phyloP scores from a whole-genome alignment of 129 eudicot species.

The Escallonia rubra region DNA sequence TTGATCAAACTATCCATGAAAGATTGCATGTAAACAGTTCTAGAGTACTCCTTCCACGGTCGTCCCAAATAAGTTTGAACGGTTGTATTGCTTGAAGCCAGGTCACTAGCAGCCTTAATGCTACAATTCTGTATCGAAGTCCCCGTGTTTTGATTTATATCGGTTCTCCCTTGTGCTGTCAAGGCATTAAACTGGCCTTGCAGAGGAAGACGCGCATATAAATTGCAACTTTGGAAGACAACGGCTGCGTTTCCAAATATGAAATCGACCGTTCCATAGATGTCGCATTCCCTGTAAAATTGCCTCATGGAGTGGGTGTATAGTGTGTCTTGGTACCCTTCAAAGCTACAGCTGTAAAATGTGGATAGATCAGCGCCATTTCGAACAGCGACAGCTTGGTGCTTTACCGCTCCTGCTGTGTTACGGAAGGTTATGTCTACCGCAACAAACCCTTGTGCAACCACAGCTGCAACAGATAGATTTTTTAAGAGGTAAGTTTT shows the following conservation, averaged over 20 bases:
- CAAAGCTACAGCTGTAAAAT: conserved; percentile 86
- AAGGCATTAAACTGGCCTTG: conserved; percentile 15
- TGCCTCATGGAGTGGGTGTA: conserved; percentile 84
- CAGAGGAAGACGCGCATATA: conserved; percentile 7
- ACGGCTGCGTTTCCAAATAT: conserved; percentile 30
- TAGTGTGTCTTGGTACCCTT: conserved; percentile 87
- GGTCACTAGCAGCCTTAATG: neutral
- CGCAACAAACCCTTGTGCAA: conserved; percentile 52
- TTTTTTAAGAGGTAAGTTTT: no score
- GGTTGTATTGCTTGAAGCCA: neutral
- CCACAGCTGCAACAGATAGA: conserved; percentile 46
- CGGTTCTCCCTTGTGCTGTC: conserved; percentile 20
- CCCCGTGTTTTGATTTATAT: conserved; percentile 22
- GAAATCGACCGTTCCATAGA: conserved; percentile 87
- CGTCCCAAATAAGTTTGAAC: conserved; percentile 6
- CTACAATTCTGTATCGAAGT: conserved; percentile 9
- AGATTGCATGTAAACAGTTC: conserved; percentile 12
- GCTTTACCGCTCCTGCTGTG: conserved; percentile 79
- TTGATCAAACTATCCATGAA: conserved; percentile 16
- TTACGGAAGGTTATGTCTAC: conserved; percentile 73
- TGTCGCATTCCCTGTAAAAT: conserved; percentile 73
- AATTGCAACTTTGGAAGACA: conserved; percentile 19
- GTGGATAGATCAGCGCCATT: conserved; percentile 83
- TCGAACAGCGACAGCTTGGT: conserved; percentile 86
- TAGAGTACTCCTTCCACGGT: conserved; percentile 22